phyloP scores from a whole-genome alignment of 2,329 filamentous ascomycete species.

The Curvularia eragrostidis region DNA sequence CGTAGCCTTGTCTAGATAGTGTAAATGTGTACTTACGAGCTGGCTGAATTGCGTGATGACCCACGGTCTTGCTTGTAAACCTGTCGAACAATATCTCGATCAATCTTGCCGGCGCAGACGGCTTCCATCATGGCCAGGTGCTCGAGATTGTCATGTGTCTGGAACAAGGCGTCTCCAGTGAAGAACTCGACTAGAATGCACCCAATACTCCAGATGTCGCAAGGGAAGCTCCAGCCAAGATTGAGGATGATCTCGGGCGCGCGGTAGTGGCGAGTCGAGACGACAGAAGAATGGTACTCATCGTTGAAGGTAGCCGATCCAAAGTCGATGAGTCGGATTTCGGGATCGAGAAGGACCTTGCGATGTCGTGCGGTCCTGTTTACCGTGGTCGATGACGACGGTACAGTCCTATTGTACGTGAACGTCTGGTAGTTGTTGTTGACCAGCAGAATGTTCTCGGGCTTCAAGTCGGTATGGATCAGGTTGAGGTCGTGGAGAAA shows the following conservation, averaged over 20 bases:
- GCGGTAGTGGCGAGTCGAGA: constrained; percentile 70
- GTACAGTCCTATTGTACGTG: constrained; percentile 71
- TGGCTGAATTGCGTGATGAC: constrained; percentile 59
- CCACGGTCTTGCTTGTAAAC: constrained; percentile 58
- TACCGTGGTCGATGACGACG: constrained; percentile 67
- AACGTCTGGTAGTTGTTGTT: constrained; percentile 71
- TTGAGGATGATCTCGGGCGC: constrained; percentile 73
- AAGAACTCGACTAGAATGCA: constrained; percentile 73
- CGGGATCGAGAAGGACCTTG: constrained; percentile 68
- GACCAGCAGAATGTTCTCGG: constrained; percentile 71
- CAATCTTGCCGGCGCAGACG: constrained; percentile 64
- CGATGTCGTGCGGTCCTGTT: constrained; percentile 66
- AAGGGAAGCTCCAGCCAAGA: constrained; percentile 71
- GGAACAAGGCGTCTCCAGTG: constrained; percentile 71
- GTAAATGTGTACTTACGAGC: constrained; percentile 56
- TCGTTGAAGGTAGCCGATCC: constrained; percentile 72
- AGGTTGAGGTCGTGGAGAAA: constrained; percentile 97
- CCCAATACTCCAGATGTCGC: constrained; percentile 73
- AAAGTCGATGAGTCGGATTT: constrained; percentile 72
- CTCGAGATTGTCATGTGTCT: constrained; percentile 72
- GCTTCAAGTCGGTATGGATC: constrained; percentile 84
- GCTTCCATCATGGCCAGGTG: constrained; percentile 74
- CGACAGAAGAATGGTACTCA: constrained; percentile 72
- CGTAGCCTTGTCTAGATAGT: not conserved
- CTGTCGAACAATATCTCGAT: constrained; percentile 61